Conservation (phyloP, 306 rosid genomes). For the Sechiopsis laciniata region DNA sequence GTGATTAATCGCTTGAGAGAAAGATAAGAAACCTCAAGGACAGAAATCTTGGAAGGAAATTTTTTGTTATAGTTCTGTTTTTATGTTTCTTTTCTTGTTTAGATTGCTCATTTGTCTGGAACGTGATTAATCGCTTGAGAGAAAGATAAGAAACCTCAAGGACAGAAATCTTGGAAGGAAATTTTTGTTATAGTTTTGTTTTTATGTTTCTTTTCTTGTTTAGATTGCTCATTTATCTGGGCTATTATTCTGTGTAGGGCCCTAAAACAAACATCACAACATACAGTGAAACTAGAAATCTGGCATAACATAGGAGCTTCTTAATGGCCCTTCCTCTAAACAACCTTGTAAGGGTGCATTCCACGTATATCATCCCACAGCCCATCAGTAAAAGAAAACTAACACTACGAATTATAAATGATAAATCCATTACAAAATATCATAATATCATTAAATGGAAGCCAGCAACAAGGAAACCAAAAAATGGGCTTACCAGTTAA, state of each 20-base stretch:
- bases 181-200: neutral
- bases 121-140: neutral
- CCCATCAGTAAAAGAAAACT: slow-evolving; percentile 2
- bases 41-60: neutral
- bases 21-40: neutral
- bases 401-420: neutral
- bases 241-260: neutral
- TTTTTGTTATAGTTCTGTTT: neutral
- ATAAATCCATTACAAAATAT: slow-evolving; percentile 1
- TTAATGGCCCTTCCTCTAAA: neutral
- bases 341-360: neutral
- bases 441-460: neutral
- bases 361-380: neutral
- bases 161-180: slow-evolving; percentile 6
- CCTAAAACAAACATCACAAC: neutral
- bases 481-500: slow-evolving; percentile 56
- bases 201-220: neutral
- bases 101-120: neutral
- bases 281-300: neutral
- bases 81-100: neutral
- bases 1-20: neutral
- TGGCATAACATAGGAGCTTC: neutral
- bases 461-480: neutral
- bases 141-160: neutral
- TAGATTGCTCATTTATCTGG: neutral